phyloP scores from a whole-genome alignment of 345 rosid species.

The Psidium friedrichsthalianum region DNA sequence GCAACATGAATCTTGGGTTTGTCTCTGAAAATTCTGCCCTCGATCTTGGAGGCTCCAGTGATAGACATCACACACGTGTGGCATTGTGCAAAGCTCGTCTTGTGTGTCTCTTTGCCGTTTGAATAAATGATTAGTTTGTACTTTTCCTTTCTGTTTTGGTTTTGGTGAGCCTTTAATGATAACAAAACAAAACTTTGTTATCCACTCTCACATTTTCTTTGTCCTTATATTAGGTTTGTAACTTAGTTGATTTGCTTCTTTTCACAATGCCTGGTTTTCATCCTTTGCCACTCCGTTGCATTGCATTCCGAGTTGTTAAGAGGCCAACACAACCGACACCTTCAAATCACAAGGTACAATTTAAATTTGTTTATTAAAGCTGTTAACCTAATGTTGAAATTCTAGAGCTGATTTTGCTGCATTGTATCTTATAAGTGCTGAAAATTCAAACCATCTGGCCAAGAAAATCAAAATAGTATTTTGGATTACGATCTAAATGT shows the following conservation, averaged over 20 bases:
- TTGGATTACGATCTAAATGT: neutral
- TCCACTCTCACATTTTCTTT: neutral
- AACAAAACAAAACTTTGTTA: neutral
- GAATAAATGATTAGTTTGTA: neutral
- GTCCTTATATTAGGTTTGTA: neutral
- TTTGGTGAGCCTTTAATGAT: neutral
- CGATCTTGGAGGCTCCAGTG: neutral
- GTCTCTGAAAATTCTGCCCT: neutral
- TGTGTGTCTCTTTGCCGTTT: neutral
- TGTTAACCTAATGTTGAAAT: neutral
- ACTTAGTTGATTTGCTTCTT: neutral
- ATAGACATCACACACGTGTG: neutral
- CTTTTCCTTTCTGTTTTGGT: neutral
- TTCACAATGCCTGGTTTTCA: slow-evolving; percentile 37
- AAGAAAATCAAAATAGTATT: neutral
- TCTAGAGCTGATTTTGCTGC: neutral
- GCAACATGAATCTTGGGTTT: neutral
- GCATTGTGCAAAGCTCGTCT: neutral
- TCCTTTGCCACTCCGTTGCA: slow-evolving; percentile 60
- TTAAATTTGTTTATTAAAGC: neutral
- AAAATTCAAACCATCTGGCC: neutral
- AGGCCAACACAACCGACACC: slow-evolving; percentile 73
- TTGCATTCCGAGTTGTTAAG: slow-evolving; percentile 58
- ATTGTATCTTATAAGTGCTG: neutral
- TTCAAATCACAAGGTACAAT: slow-evolving; percentile 53